Conservation (phyloP, 768 basidiomycete species). For the Suillus luteus region DNA sequence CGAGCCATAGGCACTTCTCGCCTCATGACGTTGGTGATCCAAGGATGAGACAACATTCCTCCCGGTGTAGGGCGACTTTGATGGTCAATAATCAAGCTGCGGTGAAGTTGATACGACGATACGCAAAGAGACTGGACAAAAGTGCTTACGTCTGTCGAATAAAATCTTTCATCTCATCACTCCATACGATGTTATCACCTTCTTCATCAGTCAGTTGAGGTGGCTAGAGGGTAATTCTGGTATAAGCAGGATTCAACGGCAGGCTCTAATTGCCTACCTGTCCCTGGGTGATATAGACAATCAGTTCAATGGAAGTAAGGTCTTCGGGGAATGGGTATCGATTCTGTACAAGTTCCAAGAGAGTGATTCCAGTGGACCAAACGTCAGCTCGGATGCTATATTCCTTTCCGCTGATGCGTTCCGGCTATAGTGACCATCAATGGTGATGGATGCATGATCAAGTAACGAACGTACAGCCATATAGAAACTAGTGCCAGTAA, state of each 20-base stretch:
- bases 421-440: constrained; percentile 57
- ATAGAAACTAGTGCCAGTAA: constrained; percentile 97
- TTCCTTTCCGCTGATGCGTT: constrained; percentile 88
- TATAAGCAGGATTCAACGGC: constrained; percentile 22
- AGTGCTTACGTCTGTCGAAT: constrained; percentile 70
- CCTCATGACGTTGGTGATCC: constrained; percentile 76
- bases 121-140: constrained; percentile 8
- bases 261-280: constrained; percentile 49
- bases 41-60: constrained; percentile 82
- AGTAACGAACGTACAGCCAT: constrained; percentile 81
- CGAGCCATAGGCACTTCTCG: constrained; percentile 86
- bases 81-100: constrained; percentile 71
- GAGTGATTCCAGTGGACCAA: constrained; percentile 95
- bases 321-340: constrained; percentile 94
- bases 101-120: constrained; percentile 13
- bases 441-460: background rate
- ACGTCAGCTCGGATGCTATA: constrained; percentile 97
- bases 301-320: constrained; percentile 89
- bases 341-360: constrained; percentile 92
- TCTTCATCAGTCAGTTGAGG: constrained; percentile 81
- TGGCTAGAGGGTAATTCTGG: constrained; percentile 48
- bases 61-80: constrained; percentile 74
- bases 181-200: constrained; percentile 59
- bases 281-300: constrained; percentile 84
- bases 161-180: constrained; percentile 88